Percentiles rank a stretch among this genome's conserved stretches.
Conservation (phyloP, 306 rosid species). For the Quercus agrifolia region DNA sequence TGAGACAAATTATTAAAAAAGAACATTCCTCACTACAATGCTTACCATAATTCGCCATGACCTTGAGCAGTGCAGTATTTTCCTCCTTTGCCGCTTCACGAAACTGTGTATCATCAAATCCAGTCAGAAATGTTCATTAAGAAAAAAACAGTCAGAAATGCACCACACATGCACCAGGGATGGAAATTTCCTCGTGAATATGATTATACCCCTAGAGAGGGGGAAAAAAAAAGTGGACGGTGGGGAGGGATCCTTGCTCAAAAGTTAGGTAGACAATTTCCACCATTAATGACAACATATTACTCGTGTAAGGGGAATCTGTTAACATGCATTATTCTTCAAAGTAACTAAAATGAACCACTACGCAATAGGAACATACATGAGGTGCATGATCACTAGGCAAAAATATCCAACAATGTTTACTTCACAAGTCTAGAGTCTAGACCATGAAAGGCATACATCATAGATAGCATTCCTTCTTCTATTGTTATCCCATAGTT, state of each 20-base stretch:
- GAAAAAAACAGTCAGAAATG: not conserved
- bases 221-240: not conserved
- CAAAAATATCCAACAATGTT: not conserved
- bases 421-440: not conserved
- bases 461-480: not conserved
- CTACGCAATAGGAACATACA: not conserved
- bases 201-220: not conserved
- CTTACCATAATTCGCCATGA: slow-evolving; percentile 88
- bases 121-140: not conserved
- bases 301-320: not conserved
- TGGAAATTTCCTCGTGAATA: not conserved
- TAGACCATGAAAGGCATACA: not conserved
- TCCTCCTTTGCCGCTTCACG: slow-evolving; percentile 60
- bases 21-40: not conserved
- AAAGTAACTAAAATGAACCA: not conserved
- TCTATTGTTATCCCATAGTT: not conserved
- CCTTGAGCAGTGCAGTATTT: slow-evolving; percentile 48
- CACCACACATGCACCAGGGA: not conserved
- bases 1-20: slow-evolving; percentile 5
- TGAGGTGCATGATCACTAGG: not conserved
- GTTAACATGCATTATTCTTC: not conserved
- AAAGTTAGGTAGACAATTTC: no score
- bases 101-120: slow-evolving; percentile 48
- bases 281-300: not conserved
- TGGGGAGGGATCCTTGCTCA: no score